Evolutionary conservation across 805 yeast species (phyloP), one percentile per base, ranked within the genome.

Genomic region (Hemisphaericaspora nanyangensis): DNA sequence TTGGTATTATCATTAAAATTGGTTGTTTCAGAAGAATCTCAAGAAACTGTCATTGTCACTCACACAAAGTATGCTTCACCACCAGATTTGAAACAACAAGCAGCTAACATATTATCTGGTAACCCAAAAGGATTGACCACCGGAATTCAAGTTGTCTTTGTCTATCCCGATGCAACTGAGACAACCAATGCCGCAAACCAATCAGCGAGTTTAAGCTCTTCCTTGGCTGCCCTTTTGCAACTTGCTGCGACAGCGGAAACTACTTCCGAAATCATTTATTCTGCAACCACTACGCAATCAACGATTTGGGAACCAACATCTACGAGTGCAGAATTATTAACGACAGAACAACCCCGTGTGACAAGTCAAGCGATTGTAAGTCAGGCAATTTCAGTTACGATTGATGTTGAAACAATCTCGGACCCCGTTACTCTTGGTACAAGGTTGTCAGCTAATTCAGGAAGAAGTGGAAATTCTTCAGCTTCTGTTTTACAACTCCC

Each of bases 141-240:
- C 3, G 70, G 70, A 20, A 60, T 64, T 25, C 52, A 54, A 12
- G 40, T 64, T n/a, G 61, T 54, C 2, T 53, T 63, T 33, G 65
- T 60, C 12, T 55, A 61, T 37, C 61, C n/a, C n/a, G n/a, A n/a
- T 12, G 39, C 26, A 31, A 31, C 26, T 8, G 11, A 3, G 26
- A 22, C 11, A 22, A 22, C 26, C 26, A 22, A 8, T 22, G 11
- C 12, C 8, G 26, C 26, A 22, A 12, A 22, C 5, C 8, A 8
- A 22, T 22, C n/a, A n/a, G n/a, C n/a, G n/a, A n/a, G n/a, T n/a
- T n/a, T n/a, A n/a, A n/a, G n/a, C n/a, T n/a, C n/a, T n/a, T n/a
- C n/a, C n/a, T n/a, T n/a, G n/a, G n/a, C n/a, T n/a, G n/a, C n/a
- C n/a, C n/a, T 22, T 22, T 28, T 11, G 37, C 37, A 28, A 17